phyloP scores from a whole-genome alignment of 129 eudicot species.

The Gnaphalium uliginosum region DNA sequence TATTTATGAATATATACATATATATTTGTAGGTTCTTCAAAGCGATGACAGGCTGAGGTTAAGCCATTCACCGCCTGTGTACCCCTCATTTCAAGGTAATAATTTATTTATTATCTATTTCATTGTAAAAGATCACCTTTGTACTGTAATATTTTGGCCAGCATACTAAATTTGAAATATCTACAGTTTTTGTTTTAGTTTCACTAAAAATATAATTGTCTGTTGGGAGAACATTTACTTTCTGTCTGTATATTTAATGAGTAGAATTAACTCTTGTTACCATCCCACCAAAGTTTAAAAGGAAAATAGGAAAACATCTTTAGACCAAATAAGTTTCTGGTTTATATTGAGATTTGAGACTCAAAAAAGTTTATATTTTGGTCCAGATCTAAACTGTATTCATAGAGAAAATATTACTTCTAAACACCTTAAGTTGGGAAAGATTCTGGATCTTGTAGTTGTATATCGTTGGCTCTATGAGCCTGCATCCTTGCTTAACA shows the following conservation, averaged over 20 bases:
- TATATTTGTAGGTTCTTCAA: conserved; percentile 54
- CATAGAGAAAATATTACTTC: not conserved
- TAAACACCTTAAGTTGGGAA: not conserved
- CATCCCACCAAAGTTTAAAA: not conserved
- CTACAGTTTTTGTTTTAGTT: not conserved
- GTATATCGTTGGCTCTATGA: not conserved
- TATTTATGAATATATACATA: conserved; percentile 7
- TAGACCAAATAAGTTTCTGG: not conserved
- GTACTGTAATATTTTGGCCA: not conserved
- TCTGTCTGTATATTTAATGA: not conserved
- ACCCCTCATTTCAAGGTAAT: conserved; percentile 72
- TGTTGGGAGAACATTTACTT: not conserved
- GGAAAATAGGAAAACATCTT: not conserved
- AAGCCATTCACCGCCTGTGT: conserved; percentile 48
- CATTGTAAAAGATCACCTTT: not conserved
- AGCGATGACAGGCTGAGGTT: conserved; percentile 68
- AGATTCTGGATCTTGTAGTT: not conserved
- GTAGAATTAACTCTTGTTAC: not conserved
- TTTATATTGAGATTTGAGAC: not conserved
- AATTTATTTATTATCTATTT: not conserved
- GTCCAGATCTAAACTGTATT: not conserved
- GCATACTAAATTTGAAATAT: not conserved
- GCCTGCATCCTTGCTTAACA: not conserved
- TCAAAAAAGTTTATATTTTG: not conserved
- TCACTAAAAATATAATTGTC: not conserved